Evolutionary conservation across 768 basidiomycete species (phyloP), one percentile per base, ranked within the genome.

Genomic region (Lactifluus subvellereus): DNA sequence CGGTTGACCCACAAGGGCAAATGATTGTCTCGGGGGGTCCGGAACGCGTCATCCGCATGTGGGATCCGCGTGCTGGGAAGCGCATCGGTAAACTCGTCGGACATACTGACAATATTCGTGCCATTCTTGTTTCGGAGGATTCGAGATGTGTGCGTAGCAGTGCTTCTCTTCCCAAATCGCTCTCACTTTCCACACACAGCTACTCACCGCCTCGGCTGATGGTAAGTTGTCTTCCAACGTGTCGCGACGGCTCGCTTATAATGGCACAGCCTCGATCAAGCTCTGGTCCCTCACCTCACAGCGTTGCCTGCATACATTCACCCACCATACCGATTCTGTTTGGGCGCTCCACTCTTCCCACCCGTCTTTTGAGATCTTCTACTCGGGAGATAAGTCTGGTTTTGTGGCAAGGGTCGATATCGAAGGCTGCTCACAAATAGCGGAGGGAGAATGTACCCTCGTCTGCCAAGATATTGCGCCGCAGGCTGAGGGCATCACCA

Each of bases 21-120:
- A 79, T 86, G 5, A 82, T 99, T 38, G 95, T 88, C 14, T 89
- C 91, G 6, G 96, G 96, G 0, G 90, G 91, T 2, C 96, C 96
- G 0, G 96, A 98, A 72, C 81, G 91, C 27, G 89, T 98, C 2
- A 78, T 99, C 30, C 79, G 94, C 22, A 76, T 97, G 64, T 99
- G 94, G 94, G 97, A 99, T 71, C 93, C 95, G 4, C 81, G 97
- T 16, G 82, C 85, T 1, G 91, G 91, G 9, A 91, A 87, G 70
- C 80, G 89, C 49, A 86, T 76, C 72, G 85, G 87, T 11, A 93
- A 97, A 70, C 81, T 98, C 0, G 92, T 98, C 7, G 96, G 96
- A 0, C 96, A 99, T 72, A 96, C 96, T 0, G 97, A 99, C 74
- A 98, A 98, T 69, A 94, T 99, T 63, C 82, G 96, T 9, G 85